Evolutionary conservation across 139 green algal species (phyloP).

Genomic region (Chlamydomonas urium): DNA sequence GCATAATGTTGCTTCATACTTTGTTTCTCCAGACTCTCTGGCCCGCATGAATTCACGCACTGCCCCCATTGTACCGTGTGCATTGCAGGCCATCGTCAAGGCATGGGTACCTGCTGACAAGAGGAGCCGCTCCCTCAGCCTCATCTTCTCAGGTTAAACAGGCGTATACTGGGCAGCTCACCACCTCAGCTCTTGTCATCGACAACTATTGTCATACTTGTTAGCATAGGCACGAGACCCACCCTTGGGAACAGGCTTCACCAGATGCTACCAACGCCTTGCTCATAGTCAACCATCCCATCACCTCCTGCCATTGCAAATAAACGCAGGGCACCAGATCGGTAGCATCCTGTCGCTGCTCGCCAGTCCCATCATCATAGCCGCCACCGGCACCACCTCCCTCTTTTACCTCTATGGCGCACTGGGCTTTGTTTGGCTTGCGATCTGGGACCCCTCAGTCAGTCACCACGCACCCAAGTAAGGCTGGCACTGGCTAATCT

Average conservation of each 20-base stretch:
- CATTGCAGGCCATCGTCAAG: constrained; percentile 16
- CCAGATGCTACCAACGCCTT: neutral
- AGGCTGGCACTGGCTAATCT: too few relatives aligned
- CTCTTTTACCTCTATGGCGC: constrained; percentile 36
- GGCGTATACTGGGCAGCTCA: neutral
- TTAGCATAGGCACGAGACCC: neutral
- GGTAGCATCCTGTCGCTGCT: constrained; percentile 6
- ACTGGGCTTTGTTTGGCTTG: constrained; percentile 32
- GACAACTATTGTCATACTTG: neutral
- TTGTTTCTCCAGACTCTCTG: neutral
- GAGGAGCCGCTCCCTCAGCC: neutral
- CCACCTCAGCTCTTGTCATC: neutral
- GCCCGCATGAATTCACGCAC: too few relatives aligned
- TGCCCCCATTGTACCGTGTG: too few relatives aligned
- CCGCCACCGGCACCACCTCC: neutral
- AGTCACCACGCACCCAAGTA: neutral
- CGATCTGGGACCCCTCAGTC: constrained; percentile 28
- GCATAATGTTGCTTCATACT: too few relatives aligned
- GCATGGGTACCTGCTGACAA: constrained; percentile 5
- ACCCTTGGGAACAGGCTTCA: neutral
- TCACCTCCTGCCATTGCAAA: neutral
- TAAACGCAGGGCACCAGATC: constrained; percentile 6
- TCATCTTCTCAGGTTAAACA: constrained; percentile 7
- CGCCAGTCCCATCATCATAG: constrained; percentile 12
- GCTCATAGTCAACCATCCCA: neutral